Evolutionary conservation across 169 alveolate genomes (phyloP), one percentile per base, ranked within the genome.

Genomic region (Cryptosporidium parvum): DNA sequence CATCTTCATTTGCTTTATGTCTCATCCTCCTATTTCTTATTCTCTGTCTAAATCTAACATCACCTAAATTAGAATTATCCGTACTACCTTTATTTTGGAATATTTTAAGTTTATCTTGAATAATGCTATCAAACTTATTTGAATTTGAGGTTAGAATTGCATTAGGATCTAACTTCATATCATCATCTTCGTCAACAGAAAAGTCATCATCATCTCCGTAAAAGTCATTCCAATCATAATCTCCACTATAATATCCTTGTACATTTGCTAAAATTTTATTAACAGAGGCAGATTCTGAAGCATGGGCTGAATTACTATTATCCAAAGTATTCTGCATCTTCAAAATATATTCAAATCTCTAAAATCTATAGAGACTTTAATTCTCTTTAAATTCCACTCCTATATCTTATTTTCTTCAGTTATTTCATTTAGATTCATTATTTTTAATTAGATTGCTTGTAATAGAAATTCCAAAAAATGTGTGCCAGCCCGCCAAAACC

Each of bases 211-310:
- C 89, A 16, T 80, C 89, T 10, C 89, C 89, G 33, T 80, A 80
- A 59, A 80, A 80, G 70, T 80, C 89, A 44, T 80, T 80, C 89
- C 89, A 80, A 42, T 80, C 89, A 65, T 80, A 80, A 26, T 80
- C 89, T 0, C 89, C 89, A 51, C 89, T 80, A 51, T 80, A 80
- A 39, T 80, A 80, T 18, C 89, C 89, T 52, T 80, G 89, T 42
- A 62, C 89, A 80, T 80, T 80, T 62, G 89, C 89, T 58, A 80
- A 26, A 33, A 80, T 80, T 26, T 80, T 80, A 29, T 80, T 80
- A 1, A 80, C 75, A 8, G 80, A 59, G 3, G 89, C 33, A 26
- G 89, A 80, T n/a, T 80, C 75, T 21, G 35, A 26, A 42, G 26
- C 42, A 0, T 67, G 45, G 18, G 21, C 8, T n/a, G 23, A 65